Evolutionary conservation across 805 yeast species (phyloP), one percentile per base, ranked within the genome.

Genomic region (Ogataea pilisensis): DNA sequence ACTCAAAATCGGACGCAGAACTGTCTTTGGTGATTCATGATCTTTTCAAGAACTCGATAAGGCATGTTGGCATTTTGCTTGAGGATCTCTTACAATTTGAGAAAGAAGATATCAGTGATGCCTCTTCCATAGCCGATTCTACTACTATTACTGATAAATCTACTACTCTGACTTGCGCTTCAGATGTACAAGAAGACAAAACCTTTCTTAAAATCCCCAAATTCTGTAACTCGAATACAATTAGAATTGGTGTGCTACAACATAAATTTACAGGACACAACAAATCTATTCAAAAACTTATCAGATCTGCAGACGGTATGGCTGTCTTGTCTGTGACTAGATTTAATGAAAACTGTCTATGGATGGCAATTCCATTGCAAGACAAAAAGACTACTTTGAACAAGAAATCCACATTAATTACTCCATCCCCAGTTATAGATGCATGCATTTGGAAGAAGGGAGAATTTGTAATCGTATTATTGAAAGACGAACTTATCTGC

Each of bases 241-340:
- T 41, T n/a, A 19, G 25, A 9, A 48, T 65, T 9, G 69, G 68
- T 5, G 46, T 46, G 5, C 48, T 80, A 8, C 64, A 69, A 19
- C 72, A 80, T 46, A 80, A 83, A 49, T 76, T 82, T 40, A 87
- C 95, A 2, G 98, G 98, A 1, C 96, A 89, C 56, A 75, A 78
- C 41, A 89, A 89, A 55, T 85, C 96, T 0, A 80, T 90, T 18
- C 78, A 76, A 49, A 72, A 70, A 36, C 60, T 90, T 3, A 65
- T 77, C 14, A 76, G 89, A 51, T 83, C 95, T 1, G 65, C 78
- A 6, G 77, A 79, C 53, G 91, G 90, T 27, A 65, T 70, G 21
- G 72, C 84, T 0, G 58, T 81, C 45, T 58, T 84, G 9, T 75
- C 88, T 1, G 60, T 72, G 11, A 75, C 83, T 7, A 64, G 88